Evolutionary conservation across 2,329 filamentous ascomycete genomes (phyloP).

Genomic region (Zymoseptoria ardabiliae): DNA sequence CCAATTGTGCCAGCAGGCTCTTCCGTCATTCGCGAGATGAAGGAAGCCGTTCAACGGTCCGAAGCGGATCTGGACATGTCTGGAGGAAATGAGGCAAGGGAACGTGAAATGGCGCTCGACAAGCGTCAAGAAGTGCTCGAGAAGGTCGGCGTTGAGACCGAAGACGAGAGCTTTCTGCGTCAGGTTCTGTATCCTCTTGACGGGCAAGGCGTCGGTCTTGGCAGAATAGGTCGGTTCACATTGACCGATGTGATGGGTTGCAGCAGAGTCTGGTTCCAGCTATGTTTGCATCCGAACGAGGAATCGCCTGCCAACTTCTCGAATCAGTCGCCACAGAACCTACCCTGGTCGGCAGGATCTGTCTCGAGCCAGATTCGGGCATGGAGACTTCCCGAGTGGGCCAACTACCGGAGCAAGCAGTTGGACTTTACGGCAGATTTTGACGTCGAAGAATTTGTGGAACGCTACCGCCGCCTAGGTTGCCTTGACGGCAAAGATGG

Average conservation of each 20-base stretch:
- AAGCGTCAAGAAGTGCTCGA: slow-evolving; percentile 77
- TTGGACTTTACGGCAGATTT: slow-evolving; percentile 97
- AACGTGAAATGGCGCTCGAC: slow-evolving; percentile 72
- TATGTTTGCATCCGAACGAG: slow-evolving; percentile 86
- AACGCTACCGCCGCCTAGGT: slow-evolving; percentile 73
- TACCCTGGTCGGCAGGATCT: slow-evolving; percentile 85
- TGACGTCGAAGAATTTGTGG: slow-evolving; percentile 83
- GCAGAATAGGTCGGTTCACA: slow-evolving; percentile 71
- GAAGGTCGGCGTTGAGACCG: slow-evolving; percentile 73
- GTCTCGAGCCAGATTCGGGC: slow-evolving; percentile 88
- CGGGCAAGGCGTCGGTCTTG: slow-evolving; percentile 72
- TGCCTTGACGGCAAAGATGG: slow-evolving; percentile 87
- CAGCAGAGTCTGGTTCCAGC: slow-evolving; percentile 91
- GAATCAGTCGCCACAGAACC: slow-evolving; percentile 63
- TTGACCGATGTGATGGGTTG: slow-evolving; percentile 66
- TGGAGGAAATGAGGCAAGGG: slow-evolving; percentile 58
- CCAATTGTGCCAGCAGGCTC: slow-evolving; percentile 66
- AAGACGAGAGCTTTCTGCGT: slow-evolving; percentile 75
- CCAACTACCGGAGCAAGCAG: slow-evolving; percentile 81
- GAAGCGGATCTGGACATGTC: slow-evolving; percentile 73
- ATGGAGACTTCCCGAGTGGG: slow-evolving; percentile 94
- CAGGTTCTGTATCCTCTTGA: slow-evolving; percentile 72
- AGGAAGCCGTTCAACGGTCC: slow-evolving; percentile 67
- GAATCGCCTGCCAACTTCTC: slow-evolving; percentile 69
- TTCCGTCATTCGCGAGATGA: slow-evolving; percentile 82